Evolutionary conservation across 2,329 filamentous ascomycete species (phyloP), one percentile per base, ranked within the genome.

Genomic region (Tricladium varicosporioides): DNA sequence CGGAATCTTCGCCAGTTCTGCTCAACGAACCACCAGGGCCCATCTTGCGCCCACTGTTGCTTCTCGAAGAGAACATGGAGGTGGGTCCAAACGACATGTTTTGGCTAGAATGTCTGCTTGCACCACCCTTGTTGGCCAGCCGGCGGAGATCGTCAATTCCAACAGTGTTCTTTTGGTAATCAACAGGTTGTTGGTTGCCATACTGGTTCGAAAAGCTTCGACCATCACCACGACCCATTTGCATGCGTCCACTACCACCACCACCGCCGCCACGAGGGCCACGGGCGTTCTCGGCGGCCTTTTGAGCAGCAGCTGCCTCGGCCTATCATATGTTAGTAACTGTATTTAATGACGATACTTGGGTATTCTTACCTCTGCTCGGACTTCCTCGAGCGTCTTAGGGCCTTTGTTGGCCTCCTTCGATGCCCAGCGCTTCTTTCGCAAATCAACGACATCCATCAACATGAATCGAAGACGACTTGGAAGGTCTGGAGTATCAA

Each of bases 401-500:
- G 94, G 94, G 40, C 94, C 94, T 80, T 97, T 97, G 76, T 92
- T 89, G 53, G 79, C 77, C 71, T 96, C 91, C 80, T 96, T 97
- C 56, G 91, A 92, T 60, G 82, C 75, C 94, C 94, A 99, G 71
- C 83, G 80, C 52, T 80, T 78, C 70, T 75, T 84, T 65, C 94
- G 87, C 63, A 99, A 80, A 72, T 99, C 94, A 56, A 96, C 73
- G 54, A 96, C 84, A 71, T 99, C 94, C 86, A 97, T 85, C 60
- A 99, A 83, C 94, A 99, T 97, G 77, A 97, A 99, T 71, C 84
- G 86, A 65, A 97, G 81, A 79, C 94, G 88, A 75, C 92, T 97
- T 51, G 88, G 87, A 19, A 99, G 81, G 32, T 89, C 87, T 11
- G 88, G 87, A 59, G 90, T 86, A 22, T 92, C 85, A 59, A 92